These are phyloP conservation scores for Ogataea paradorogensis DNA, from an alignment of 805 yeast species.

Conservation along the genomic window DNA sequence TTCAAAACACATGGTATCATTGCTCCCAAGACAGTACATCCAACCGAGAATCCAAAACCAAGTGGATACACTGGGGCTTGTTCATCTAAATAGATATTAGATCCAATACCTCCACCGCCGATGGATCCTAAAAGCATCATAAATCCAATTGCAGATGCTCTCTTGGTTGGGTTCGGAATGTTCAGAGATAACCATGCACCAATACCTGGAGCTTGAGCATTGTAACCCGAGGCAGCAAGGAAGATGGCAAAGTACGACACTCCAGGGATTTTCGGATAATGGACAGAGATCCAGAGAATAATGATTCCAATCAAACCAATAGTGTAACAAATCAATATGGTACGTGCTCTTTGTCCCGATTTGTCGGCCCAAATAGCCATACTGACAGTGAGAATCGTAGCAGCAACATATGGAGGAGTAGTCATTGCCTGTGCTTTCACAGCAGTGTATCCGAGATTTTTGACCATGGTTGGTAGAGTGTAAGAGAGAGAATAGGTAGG, in stretches of 20 bases:
- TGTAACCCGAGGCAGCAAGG: slow-evolving; percentile 40
- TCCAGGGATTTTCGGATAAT: slow-evolving; percentile 41
- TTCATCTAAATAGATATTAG: slow-evolving; percentile 15
- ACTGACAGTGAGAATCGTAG: slow-evolving; percentile 25
- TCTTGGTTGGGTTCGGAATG: slow-evolving; percentile 35
- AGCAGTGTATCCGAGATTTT: slow-evolving; percentile 41
- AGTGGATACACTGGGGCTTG: slow-evolving; percentile 21
- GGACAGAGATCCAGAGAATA: slow-evolving; percentile 38
- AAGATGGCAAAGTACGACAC: slow-evolving; percentile 42
- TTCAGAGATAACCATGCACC: slow-evolving; percentile 21
- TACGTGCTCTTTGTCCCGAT: slow-evolving; percentile 31
- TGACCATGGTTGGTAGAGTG: slow-evolving; percentile 45
- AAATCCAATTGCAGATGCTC: slow-evolving; percentile 42
- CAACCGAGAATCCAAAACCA: slow-evolving; percentile 20
- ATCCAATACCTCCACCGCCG: slow-evolving; percentile 21
- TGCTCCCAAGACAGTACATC: slow-evolving; percentile 19
- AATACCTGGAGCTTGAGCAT: slow-evolving; percentile 22
- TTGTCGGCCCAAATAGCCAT: slow-evolving; percentile 34
- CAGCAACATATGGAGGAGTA: slow-evolving; percentile 40
- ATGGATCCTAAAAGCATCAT: slow-evolving; percentile 41
- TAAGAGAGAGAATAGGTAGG: slow-evolving; percentile 40
- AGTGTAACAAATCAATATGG: slow-evolving; percentile 38
- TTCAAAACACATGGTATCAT: slow-evolving; percentile 20
- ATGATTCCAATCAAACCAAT: slow-evolving; percentile 37
- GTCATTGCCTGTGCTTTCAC: slow-evolving; percentile 42